Evolutionary conservation across 108 stramenopile genomes (phyloP), one percentile per base, ranked within the genome.

Genomic region (Schizochytrium sp.): DNA sequence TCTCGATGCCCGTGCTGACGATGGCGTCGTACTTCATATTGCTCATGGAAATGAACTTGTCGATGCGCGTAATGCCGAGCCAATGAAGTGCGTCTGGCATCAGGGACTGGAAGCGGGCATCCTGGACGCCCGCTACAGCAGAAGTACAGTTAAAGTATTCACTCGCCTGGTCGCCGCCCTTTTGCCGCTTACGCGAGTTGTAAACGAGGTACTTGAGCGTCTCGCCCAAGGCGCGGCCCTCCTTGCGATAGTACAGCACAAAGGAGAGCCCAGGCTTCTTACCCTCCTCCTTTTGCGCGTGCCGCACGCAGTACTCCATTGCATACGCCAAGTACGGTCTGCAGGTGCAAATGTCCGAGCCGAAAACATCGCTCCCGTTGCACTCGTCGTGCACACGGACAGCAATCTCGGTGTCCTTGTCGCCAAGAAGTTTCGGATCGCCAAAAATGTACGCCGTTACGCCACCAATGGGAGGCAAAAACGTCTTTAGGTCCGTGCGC

Each of bases 21-120:
- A 99, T 99, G 76, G 98, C 98, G 91, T 99, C 96, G 95, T 99
- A 98, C 93, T 99, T 99, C 99, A 99, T 99, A 92, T 99, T 98
- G 87, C 93, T 94, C 99, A 99, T 99, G 91, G 95, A 96, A 76
- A 99, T 98, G 91, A 99, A 99, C 90, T 97, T 96, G 89, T 97
- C 95, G 90, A 97, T 97, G 92, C 97, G 97, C 58, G 96, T 97
- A 18, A 98, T 96, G 19, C 97, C 97, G 72, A 97, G 91, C 90
- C 96, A 97, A 93, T 99, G 98, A 23, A 99, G 92, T 0, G 97
- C 96, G 94, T 99, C 98, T 25, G 98, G 98, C 98, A 99, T 99
- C 60, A 99, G 91, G 4, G 98, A 97, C 90, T 99, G 98, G 89
- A 98, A 98, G 28, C 97, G 95, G 34, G 98, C 97, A 88, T 98